These are phyloP conservation scores for Coemansia sp. DNA, from an alignment of 192 early-diverging fungal species.

Conservation along the genomic window DNA sequence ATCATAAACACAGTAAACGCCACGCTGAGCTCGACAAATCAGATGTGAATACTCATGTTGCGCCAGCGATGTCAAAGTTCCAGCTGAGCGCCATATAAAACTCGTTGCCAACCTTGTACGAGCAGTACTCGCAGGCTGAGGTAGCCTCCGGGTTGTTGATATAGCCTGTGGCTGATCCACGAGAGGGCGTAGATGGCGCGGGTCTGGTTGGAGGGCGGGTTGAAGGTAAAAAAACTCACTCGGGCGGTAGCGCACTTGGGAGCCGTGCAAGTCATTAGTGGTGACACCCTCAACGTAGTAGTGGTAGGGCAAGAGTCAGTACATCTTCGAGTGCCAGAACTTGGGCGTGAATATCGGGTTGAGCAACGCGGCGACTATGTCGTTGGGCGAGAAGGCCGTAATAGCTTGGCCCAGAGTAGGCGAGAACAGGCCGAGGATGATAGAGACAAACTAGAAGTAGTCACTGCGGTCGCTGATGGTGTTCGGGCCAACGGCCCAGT, in stretches of 20 bases:
- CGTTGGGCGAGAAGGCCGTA: slow-evolving; percentile 56
- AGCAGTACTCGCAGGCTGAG: slow-evolving; percentile 55
- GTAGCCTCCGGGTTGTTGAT: slow-evolving; percentile 8
- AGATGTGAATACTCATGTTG: slow-evolving; percentile 61
- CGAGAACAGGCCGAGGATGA: slow-evolving; percentile 55
- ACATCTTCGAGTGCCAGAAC: slow-evolving; percentile 67
- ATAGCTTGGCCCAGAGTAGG: slow-evolving; percentile 60
- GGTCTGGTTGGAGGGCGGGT: slow-evolving; percentile 46
- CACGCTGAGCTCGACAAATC: slow-evolving; percentile 58
- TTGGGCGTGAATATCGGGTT: slow-evolving; percentile 59
- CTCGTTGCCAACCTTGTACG: slow-evolving; percentile 42
- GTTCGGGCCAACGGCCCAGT: slow-evolving; percentile 48
- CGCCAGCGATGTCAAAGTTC: slow-evolving; percentile 6
- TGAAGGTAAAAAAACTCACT: slow-evolving; percentile 49
- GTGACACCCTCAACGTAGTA: slow-evolving; percentile 65
- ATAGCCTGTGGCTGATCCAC: slow-evolving; percentile 48
- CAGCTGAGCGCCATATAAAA: slow-evolving; percentile 45
- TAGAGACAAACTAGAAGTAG: slow-evolving; percentile 61
- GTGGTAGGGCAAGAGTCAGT: slow-evolving; percentile 61
- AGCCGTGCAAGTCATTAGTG: slow-evolving; percentile 57
- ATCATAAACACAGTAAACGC: slow-evolving; percentile 31
- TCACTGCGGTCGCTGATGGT: slow-evolving; percentile 47
- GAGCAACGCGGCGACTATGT: slow-evolving; percentile 57
- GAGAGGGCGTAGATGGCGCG: slow-evolving; percentile 54
- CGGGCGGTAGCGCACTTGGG: slow-evolving; percentile 46